A percentile compares a stretch with the other conserved stretches of the same genome.
phyloP scores from a whole-genome alignment of 139 green algal genomes.

The Chlorella sp. region DNA sequence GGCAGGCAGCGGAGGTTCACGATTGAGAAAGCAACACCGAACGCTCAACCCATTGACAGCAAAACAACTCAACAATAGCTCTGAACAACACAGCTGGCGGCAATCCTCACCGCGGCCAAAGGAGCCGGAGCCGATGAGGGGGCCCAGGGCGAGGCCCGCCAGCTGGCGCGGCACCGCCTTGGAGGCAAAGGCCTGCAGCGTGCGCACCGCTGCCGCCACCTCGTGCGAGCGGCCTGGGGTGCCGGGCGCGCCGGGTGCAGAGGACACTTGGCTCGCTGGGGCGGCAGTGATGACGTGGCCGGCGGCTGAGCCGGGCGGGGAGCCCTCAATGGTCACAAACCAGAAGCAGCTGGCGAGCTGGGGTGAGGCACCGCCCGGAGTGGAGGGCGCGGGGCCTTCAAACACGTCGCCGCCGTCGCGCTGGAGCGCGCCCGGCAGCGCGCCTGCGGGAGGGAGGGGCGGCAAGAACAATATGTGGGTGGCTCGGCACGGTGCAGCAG shows the following conservation, averaged over 20 bases:
- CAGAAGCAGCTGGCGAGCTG: slow-evolving; percentile 37
- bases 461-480: too few species aligned
- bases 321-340: slow-evolving; percentile 26
- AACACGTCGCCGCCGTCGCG: neutral
- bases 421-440: slow-evolving; percentile 19
- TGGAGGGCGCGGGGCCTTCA: neutral
- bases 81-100: too few species aligned
- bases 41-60: too few species aligned
- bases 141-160: slow-evolving; percentile 33
- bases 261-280: neutral
- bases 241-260: neutral
- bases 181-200: slow-evolving; percentile 20
- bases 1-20: too few species aligned
- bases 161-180: neutral
- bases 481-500: too few species aligned
- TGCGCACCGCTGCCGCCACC: too few species aligned
- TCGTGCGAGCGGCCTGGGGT: neutral
- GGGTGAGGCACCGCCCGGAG: neutral
- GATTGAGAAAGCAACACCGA: too few species aligned
- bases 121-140: slow-evolving; percentile 23
- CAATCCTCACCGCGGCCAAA: slow-evolving; percentile 23
- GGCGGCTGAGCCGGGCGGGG: neutral
- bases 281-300: neutral
- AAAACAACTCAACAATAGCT: neutral
- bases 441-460: slow-evolving; percentile 1